These are phyloP conservation scores for Botrytis byssoidea DNA, from an alignment of 2,329 filamentous ascomycete species.

Conservation along the genomic window DNA sequence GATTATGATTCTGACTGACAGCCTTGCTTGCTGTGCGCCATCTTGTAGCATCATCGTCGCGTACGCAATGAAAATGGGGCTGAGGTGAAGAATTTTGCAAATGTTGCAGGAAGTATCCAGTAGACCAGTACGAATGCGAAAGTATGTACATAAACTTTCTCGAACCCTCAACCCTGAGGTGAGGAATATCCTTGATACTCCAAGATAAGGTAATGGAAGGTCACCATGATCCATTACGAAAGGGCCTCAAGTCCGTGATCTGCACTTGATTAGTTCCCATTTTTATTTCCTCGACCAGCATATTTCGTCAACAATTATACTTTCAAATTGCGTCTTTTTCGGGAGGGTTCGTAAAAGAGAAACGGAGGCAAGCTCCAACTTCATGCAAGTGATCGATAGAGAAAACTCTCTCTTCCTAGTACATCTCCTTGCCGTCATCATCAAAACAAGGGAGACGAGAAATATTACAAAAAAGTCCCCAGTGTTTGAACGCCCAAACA, in stretches of 20 bases:
- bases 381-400: conserved; percentile 20
- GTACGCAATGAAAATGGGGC: conserved; percentile 19
- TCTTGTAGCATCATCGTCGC: conserved; percentile 2
- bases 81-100: conserved; percentile 13
- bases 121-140: conserved; percentile 9
- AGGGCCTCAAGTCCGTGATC: conserved; percentile 17
- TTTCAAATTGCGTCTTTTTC: conserved; percentile 14
- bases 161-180: conserved; percentile 15
- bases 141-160: conserved; percentile 6
- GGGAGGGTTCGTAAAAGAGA: conserved; percentile 2
- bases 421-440: not conserved
- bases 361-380: conserved; percentile 7
- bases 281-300: conserved; percentile 3
- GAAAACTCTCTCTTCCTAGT: conserved; percentile 4
- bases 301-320: conserved; percentile 12
- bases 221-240: conserved; percentile 12
- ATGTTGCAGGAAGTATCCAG: conserved; percentile 16
- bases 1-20: not conserved
- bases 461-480: not conserved
- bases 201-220: conserved; percentile 18
- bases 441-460: conserved; percentile 5
- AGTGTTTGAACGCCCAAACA: conserved; percentile 1
- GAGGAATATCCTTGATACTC: conserved; percentile 21
- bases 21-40: conserved; percentile 12
- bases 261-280: conserved; percentile 4